phyloP scores from a whole-genome alignment of 352 stramenopile genomes.

The Phytophthora chlamydospora region DNA sequence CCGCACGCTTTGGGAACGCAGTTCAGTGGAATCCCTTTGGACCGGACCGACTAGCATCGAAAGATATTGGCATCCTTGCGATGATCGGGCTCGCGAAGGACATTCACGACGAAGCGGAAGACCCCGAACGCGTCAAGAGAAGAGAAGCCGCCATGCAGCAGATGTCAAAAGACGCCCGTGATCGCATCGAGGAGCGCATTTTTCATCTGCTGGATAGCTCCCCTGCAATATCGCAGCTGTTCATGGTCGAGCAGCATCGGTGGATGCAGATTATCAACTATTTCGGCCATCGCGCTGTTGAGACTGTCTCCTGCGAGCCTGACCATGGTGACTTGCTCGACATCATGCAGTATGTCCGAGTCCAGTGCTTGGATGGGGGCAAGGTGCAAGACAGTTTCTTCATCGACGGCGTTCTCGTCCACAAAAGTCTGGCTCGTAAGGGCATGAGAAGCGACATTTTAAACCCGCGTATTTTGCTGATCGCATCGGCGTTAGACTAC shows the following conservation, averaged over 20 bases:
- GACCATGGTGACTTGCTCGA: slow-evolving; percentile 79
- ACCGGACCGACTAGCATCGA: slow-evolving; percentile 38
- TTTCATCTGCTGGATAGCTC: slow-evolving; percentile 71
- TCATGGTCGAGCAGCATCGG: slow-evolving; percentile 73
- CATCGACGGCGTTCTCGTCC: slow-evolving; percentile 88
- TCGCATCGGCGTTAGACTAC: slow-evolving; percentile 84
- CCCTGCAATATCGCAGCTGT: slow-evolving; percentile 53
- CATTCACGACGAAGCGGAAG: slow-evolving; percentile 57
- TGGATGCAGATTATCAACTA: slow-evolving; percentile 88
- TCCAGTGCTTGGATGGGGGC: slow-evolving; percentile 83
- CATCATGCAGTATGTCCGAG: slow-evolving; percentile 86
- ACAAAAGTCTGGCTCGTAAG: slow-evolving; percentile 86
- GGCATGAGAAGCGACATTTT: slow-evolving; percentile 83
- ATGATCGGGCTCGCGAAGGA: slow-evolving; percentile 71
- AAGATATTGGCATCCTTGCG: slow-evolving; percentile 61
- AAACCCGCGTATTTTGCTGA: slow-evolving; percentile 82
- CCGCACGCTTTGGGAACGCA: slow-evolving; percentile 55
- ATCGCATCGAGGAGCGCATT: slow-evolving; percentile 76
- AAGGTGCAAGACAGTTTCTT: slow-evolving; percentile 85
- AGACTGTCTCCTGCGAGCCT: slow-evolving; percentile 68
- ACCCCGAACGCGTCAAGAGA: slow-evolving; percentile 43
- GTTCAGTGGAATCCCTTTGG: slow-evolving; percentile 58
- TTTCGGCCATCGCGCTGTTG: slow-evolving; percentile 70
- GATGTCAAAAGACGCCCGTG: slow-evolving; percentile 72
- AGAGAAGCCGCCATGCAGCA: slow-evolving; percentile 50